Evolutionary conservation across 495 filamentous ascomycete genomes (phyloP).

Genomic region (Elaphomyces granulatus): DNA sequence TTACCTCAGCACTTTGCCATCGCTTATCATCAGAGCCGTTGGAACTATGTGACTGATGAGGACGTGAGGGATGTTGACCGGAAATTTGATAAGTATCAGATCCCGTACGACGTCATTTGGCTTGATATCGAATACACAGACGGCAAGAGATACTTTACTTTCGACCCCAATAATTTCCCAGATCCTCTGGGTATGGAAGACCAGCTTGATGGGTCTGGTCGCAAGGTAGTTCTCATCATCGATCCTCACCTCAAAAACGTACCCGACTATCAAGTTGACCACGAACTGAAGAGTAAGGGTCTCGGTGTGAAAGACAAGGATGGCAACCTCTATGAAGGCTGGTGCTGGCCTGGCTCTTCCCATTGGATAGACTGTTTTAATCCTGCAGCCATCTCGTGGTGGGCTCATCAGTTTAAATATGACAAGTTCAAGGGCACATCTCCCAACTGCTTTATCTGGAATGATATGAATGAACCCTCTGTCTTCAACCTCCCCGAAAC

Average conservation of each 20-base stretch:
- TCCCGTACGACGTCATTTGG: slow-evolving; percentile 98
- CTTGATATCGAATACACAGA: slow-evolving; percentile 95
- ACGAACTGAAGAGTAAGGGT: slow-evolving; percentile 70
- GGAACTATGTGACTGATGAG: slow-evolving; percentile 96
- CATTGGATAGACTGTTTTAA: slow-evolving; percentile 95
- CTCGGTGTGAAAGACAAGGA: slow-evolving; percentile 82
- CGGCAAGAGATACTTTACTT: slow-evolving; percentile 94
- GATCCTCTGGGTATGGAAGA: slow-evolving; percentile 80
- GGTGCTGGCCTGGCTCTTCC: slow-evolving; percentile 96
- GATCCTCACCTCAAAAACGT: slow-evolving; percentile 96
- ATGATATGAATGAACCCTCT: slow-evolving; percentile 99
- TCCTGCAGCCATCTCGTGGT: slow-evolving; percentile 75
- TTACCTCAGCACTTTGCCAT: slow-evolving; percentile 86
- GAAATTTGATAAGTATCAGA: slow-evolving; percentile 86
- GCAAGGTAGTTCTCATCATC: slow-evolving; percentile 88
- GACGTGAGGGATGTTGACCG: slow-evolving; percentile 93
- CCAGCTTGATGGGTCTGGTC: slow-evolving; percentile 64
- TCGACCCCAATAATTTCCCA: slow-evolving; percentile 74
- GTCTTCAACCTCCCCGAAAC: slow-evolving; percentile 97
- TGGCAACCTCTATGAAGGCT: slow-evolving; percentile 77
- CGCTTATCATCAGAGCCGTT: slow-evolving; percentile 92
- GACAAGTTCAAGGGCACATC: slow-evolving; percentile 69
- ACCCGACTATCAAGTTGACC: slow-evolving; percentile 55
- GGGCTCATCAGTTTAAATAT: slow-evolving; percentile 75
- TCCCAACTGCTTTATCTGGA: slow-evolving; percentile 87